phyloP scores from a whole-genome alignment of 148 eudicot genomes.

The Diospyros kaki region DNA sequence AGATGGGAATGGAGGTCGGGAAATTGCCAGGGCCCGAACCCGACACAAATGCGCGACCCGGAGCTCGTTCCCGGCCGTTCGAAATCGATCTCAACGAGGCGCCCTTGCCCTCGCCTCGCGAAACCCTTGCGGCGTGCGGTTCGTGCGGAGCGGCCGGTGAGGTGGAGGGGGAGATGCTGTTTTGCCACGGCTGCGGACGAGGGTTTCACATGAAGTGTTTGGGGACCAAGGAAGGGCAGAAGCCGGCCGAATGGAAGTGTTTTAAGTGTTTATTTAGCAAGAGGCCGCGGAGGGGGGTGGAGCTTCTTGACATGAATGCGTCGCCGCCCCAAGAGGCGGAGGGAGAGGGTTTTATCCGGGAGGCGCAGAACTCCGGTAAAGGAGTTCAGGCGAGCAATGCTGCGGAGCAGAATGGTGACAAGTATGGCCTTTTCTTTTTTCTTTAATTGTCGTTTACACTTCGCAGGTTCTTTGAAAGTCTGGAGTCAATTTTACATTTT shows the following conservation, averaged over 20 bases:
- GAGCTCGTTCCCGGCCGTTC: conserved; percentile 11
- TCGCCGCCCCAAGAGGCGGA: conserved; percentile 25
- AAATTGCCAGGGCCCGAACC: conserved; percentile 5
- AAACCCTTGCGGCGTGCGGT: conserved; percentile 5
- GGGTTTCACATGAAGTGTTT: conserved; percentile 20
- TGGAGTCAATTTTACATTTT: neutral
- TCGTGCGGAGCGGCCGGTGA: conserved; percentile 7
- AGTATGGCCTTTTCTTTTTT: conserved; percentile 8
- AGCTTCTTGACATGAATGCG: conserved; percentile 23
- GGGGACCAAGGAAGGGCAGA: conserved; percentile 8
- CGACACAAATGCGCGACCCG: conserved; percentile 7
- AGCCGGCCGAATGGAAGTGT: conserved; percentile 16
- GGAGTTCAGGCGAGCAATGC: neutral
- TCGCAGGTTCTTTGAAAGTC: neutral
- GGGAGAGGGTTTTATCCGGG: conserved; percentile 3
- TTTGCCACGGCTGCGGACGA: conserved; percentile 15
- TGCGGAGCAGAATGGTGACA: conserved; percentile 9
- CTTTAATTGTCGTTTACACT: neutral
- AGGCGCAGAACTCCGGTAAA: neutral
- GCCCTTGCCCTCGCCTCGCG: conserved; percentile 27
- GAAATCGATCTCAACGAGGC: conserved; percentile 33
- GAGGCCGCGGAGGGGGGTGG: neutral
- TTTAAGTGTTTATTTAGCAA: conserved; percentile 16
- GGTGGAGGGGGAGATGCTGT: conserved; percentile 15
- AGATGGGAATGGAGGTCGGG: conserved; percentile 2